phyloP scores from a whole-genome alignment of 768 basidiomycete species.

The Amanita subjunquillea region DNA sequence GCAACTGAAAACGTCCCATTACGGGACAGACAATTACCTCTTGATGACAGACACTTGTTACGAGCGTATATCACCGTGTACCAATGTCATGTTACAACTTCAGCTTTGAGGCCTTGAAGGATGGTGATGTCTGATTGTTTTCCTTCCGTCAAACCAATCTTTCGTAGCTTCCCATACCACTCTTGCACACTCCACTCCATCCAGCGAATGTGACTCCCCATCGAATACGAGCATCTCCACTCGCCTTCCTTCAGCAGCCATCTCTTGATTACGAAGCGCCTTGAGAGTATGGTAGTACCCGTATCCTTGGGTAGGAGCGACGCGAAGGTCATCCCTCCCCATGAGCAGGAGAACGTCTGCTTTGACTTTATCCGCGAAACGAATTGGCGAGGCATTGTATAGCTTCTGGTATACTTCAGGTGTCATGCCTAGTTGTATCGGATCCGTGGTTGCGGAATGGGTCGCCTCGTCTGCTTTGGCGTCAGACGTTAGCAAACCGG shows the following conservation, averaged over 20 bases:
- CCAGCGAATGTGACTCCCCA: conserved; percentile 52
- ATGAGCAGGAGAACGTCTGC: conserved; percentile 48
- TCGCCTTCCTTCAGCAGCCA: conserved; percentile 10
- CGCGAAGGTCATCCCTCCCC: conserved; percentile 52
- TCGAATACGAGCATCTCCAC: conserved; percentile 55
- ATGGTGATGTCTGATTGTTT: no score
- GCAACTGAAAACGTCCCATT: no score
- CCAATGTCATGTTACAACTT: no score
- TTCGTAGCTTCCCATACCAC: conserved; percentile 40
- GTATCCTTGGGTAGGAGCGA: conserved; percentile 50
- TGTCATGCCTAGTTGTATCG: conserved; percentile 26
- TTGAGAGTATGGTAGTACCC: conserved; percentile 61
- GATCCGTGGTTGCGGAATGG: neutral
- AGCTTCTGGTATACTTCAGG: conserved; percentile 33
- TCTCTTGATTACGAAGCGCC: conserved; percentile 13
- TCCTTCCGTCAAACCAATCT: conserved; percentile 32
- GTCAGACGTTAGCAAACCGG: neutral
- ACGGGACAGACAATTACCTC: no score
- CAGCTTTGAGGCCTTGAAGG: no score
- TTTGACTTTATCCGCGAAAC: conserved; percentile 37
- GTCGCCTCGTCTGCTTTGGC: neutral
- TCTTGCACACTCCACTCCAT: conserved; percentile 51
- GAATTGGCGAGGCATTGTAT: conserved; percentile 44
- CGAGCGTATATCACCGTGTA: no score
- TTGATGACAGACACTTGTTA: no score